These are phyloP conservation scores for Somion occarium DNA, from an alignment of 1,284 basidiomycete species.

Conservation along the genomic window DNA sequence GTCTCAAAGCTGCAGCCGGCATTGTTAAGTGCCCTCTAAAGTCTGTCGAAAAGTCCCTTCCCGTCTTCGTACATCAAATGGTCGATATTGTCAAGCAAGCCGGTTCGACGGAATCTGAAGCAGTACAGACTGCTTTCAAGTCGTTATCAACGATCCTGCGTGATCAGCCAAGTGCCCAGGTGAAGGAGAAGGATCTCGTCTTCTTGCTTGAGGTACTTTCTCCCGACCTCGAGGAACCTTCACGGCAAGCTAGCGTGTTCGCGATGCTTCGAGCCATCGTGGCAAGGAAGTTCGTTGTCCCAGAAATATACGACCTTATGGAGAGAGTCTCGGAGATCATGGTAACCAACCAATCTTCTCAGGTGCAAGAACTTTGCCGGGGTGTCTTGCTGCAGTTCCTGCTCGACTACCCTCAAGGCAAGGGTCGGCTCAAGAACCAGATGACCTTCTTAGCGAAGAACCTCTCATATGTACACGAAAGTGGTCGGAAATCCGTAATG, in stretches of 20 bases:
- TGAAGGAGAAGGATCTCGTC: slow-evolving; percentile 88
- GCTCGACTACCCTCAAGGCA: slow-evolving; percentile 97
- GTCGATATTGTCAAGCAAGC: slow-evolving; percentile 81
- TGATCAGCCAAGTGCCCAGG: slow-evolving; percentile 73
- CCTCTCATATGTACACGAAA: slow-evolving; percentile 87
- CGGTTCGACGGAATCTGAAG: slow-evolving; percentile 87
- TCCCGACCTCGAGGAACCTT: slow-evolving; percentile 92
- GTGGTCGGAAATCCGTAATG: slow-evolving; percentile 88
- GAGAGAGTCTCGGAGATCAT: slow-evolving; percentile 91
- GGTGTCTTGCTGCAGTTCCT: slow-evolving; percentile 91
- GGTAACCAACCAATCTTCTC: slow-evolving; percentile 89
- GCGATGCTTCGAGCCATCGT: slow-evolving; percentile 91
- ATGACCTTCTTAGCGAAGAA: slow-evolving; percentile 95
- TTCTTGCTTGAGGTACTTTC: slow-evolving; percentile 83
- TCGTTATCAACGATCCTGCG: slow-evolving; percentile 84
- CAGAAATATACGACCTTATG: slow-evolving; percentile 98
- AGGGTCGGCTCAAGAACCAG: slow-evolving; percentile 81
- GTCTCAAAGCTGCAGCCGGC: slow-evolving; percentile 78
- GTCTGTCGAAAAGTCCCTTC: slow-evolving; percentile 72
- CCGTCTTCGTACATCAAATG: slow-evolving; percentile 84
- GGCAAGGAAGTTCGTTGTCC: slow-evolving; percentile 86
- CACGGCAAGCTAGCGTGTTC: slow-evolving; percentile 87
- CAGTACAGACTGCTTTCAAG: slow-evolving; percentile 86
- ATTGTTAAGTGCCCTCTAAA: slow-evolving; percentile 85
- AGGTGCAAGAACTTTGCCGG: slow-evolving; percentile 90